Conservation (phyloP, 2,329 filamentous ascomycete genomes). For the Sporothrix brasiliensis region DNA sequence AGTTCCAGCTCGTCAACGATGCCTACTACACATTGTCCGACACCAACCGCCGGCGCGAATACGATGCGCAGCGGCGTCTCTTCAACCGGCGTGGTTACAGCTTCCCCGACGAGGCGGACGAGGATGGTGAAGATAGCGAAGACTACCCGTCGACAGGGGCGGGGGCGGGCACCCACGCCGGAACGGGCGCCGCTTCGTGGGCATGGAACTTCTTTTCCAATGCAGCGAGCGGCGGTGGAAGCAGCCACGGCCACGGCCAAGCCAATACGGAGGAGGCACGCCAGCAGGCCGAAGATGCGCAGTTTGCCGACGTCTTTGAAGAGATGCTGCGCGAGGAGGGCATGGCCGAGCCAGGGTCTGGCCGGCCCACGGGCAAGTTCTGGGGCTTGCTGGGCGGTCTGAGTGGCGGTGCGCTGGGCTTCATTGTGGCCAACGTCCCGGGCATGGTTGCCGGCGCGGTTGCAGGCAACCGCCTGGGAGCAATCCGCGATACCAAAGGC, state of each 20-base stretch:
- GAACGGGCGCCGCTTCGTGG: constrained; percentile 63
- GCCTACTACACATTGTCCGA: constrained; percentile 70
- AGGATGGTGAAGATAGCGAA: constrained; percentile 47
- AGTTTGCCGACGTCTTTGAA: constrained; percentile 88
- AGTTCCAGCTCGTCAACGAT: constrained; percentile 51
- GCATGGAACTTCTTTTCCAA: constrained; percentile 65
- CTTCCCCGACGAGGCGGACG: constrained; percentile 40
- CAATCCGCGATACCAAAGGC: constrained; percentile 83
- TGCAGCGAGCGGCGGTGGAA: constrained; percentile 39
- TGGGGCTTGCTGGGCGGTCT: constrained; percentile 85
- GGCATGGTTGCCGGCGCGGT: constrained; percentile 88
- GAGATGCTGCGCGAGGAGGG: constrained; percentile 87
- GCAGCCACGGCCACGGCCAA: constrained; percentile 44
- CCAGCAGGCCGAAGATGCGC: constrained; percentile 68
- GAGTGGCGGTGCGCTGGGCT: constrained; percentile 87
- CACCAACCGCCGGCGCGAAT: constrained; percentile 72
- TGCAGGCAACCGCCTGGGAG: constrained; percentile 88
- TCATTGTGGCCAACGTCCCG: constrained; percentile 91
- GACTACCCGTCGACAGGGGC: constrained; percentile 43
- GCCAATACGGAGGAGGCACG: constrained; percentile 44
- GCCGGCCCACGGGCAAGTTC: constrained; percentile 69
- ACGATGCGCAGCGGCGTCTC: constrained; percentile 60
- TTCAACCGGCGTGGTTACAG: constrained; percentile 23
- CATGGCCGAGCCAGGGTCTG: constrained; percentile 71
- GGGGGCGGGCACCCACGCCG: constrained; percentile 39